A percentile compares a stretch with the other conserved stretches of the same genome.
Evolutionary conservation across 2,329 filamentous ascomycete genomes (phyloP).

Genomic region (Seiridium unicorne): DNA sequence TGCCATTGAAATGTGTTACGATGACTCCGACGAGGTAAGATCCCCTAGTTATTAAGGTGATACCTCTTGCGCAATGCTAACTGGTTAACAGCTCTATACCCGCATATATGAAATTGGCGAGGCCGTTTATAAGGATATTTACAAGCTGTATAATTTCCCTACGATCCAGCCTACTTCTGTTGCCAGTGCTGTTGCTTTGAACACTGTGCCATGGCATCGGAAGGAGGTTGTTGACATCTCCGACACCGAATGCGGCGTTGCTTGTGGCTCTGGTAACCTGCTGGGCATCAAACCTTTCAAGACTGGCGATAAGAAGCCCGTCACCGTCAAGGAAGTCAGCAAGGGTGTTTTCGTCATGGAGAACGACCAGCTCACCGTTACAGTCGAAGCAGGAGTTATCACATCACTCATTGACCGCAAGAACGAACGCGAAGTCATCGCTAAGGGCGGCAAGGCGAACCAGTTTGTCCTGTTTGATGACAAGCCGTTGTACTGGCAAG

Average conservation of each 20-base stretch:
- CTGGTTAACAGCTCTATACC: conserved; percentile 63
- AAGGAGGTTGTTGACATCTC: conserved; percentile 70
- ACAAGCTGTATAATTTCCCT: conserved; percentile 64
- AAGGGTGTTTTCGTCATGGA: conserved; percentile 72
- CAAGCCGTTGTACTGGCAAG: conserved; percentile 96
- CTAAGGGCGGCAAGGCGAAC: conserved; percentile 74
- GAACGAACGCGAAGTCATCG: conserved; percentile 74
- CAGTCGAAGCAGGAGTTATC: conserved; percentile 73
- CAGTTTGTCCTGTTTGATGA: conserved; percentile 95
- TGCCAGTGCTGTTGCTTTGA: conserved; percentile 64
- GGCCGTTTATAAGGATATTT: conserved; percentile 68
- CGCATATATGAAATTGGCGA: conserved; percentile 77
- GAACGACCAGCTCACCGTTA: conserved; percentile 74
- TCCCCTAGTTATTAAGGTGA: not conserved
- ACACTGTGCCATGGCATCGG: conserved; percentile 85
- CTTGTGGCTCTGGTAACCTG: conserved; percentile 54
- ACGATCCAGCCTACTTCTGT: conserved; percentile 36
- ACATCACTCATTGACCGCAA: conserved; percentile 78
- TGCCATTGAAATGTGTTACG: conserved; percentile 96
- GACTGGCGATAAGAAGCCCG: conserved; percentile 40
- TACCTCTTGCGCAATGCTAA: conserved; percentile 19
- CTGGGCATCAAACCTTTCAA: conserved; percentile 55
- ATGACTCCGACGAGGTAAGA: conserved; percentile 79
- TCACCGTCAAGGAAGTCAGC: conserved; percentile 48
- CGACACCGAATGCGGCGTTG: conserved; percentile 49